Evolutionary conservation across 352 stramenopile genomes (phyloP), one percentile per base, ranked within the genome.

Genomic region (Phytophthora constricta): DNA sequence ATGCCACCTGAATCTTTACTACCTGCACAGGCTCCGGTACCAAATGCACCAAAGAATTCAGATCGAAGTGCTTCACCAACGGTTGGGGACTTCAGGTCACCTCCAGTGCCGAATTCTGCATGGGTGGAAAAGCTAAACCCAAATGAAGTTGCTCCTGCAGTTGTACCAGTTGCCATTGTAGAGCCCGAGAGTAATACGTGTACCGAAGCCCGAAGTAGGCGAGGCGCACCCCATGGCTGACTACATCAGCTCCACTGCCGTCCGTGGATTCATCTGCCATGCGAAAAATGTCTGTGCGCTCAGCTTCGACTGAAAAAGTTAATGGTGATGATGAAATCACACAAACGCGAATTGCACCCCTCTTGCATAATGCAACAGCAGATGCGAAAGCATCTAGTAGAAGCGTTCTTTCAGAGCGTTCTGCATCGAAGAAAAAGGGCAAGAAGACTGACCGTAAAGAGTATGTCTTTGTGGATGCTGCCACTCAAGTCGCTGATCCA

Each of bases 311-410:
- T 54, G 53, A 22, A 45, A 34, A 33, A 50, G 37, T 7, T 10
- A 17, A 34, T 27, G 16, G 41, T 17, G 48, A 55, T 52, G 17
- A 28, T 31, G 20, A 48, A 49, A 4, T 22, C 22, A 53, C 49
- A 14, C 49, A 4, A 27, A 5, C 63, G 3, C 25, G 41, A 22
- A 19, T 62, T 17, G 33, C 50, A 25, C n/a, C 25, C 34, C 11
- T 50, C n/a, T 19, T 47, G 41, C 28, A 55, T 3, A 57, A 69
- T 47, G 37, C 28, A 25, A 23, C 42, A 11, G 62, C 51, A 58
- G 23, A 31, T 50, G 39, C 56, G 14, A 76, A 76, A 43, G 7
- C 33, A 5, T 58, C 67, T 2, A 68, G 39, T 45, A 70, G 50
- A 58, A 48, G 33, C 17, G 53, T 3, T 11, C 56, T 50, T 22